These are phyloP conservation scores for Berberis vulgaris DNA, from an alignment of 164 flowering plant genomes.

Conservation along the genomic window DNA sequence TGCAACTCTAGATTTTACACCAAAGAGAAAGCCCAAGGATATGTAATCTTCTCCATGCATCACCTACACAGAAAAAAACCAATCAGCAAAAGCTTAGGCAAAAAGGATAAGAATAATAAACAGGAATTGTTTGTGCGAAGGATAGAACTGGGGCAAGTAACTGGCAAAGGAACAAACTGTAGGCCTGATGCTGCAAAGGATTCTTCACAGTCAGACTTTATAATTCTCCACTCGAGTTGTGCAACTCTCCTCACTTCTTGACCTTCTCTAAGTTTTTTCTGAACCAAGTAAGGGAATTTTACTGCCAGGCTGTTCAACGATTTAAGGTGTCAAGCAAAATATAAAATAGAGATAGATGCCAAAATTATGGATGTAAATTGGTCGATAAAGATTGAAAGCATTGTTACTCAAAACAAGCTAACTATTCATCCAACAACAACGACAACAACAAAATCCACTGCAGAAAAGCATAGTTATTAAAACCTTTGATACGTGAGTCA, in stretches of 20 bases:
- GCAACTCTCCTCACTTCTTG: conserved; percentile 86
- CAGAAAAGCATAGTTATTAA: too few relatives aligned
- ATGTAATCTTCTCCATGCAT: conserved; percentile 99
- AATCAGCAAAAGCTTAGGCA: neutral
- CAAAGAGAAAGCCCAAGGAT: conserved; percentile 88
- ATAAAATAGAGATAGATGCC: too few relatives aligned
- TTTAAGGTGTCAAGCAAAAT: too few relatives aligned
- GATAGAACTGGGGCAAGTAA: conserved; percentile 29
- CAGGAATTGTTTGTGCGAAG: neutral
- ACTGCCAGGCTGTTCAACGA: conserved; percentile 42
- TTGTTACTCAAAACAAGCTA: too few relatives aligned
- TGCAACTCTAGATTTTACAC: conserved; percentile 68
- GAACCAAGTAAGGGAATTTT: conserved; percentile 78
- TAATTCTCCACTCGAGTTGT: conserved; percentile 77
- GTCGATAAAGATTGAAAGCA: too few relatives aligned
- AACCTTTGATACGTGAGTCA: too few relatives aligned
- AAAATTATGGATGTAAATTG: too few relatives aligned
- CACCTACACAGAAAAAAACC: conserved; percentile 39
- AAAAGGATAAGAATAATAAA: conserved; percentile 1
- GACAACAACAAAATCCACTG: too few relatives aligned
- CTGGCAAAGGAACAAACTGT: conserved; percentile 82
- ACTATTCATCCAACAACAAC: too few relatives aligned
- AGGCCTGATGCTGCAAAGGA: conserved; percentile 84
- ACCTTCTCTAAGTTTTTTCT: conserved; percentile 64
- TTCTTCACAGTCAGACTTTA: conserved; percentile 49